These are phyloP conservation scores for Cutaneotrichosporon sp. DNA, from an alignment of 1,284 basidiomycete species.

Conservation along the genomic window DNA sequence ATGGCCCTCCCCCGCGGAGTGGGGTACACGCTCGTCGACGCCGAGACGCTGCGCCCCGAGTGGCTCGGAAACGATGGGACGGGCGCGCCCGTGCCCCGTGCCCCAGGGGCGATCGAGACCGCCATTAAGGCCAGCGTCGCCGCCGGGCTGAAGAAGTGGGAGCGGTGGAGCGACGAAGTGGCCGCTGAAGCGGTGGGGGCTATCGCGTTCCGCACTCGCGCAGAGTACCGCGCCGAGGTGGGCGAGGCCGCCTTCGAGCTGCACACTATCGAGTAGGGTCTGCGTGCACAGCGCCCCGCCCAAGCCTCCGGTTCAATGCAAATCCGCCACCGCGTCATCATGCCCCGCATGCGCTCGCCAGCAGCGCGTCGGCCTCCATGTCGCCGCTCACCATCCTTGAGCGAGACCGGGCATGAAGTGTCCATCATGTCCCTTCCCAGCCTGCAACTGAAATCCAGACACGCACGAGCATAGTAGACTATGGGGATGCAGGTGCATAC, in stretches of 20 bases:
- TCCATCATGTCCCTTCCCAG: too few relatives aligned
- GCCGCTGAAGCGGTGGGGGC: neutral
- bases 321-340: too few relatives aligned
- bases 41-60: slow-evolving; percentile 15
- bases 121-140: neutral
- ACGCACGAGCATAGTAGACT: too few relatives aligned
- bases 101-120: slow-evolving; percentile 1
- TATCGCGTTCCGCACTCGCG: slow-evolving; percentile 7
- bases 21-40: slow-evolving; percentile 18
- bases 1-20: slow-evolving; percentile 9
- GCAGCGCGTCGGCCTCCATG: too few relatives aligned
- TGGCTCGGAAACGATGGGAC: slow-evolving; percentile 17
- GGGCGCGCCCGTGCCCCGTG: neutral
- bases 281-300: neutral
- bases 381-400: too few relatives aligned
- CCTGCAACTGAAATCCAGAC: too few relatives aligned
- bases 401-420: too few relatives aligned
- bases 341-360: too few relatives aligned
- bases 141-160: slow-evolving; percentile 2
- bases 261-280: slow-evolving; percentile 14
- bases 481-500: too few relatives aligned
- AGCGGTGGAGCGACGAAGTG: slow-evolving; percentile 5
- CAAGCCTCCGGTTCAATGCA: too few relatives aligned
- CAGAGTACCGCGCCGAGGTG: slow-evolving; percentile 11
- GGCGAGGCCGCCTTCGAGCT: slow-evolving; percentile 14